Conservation (phyloP, 768 basidiomycete genomes). For the Tremella mesenterica region DNA sequence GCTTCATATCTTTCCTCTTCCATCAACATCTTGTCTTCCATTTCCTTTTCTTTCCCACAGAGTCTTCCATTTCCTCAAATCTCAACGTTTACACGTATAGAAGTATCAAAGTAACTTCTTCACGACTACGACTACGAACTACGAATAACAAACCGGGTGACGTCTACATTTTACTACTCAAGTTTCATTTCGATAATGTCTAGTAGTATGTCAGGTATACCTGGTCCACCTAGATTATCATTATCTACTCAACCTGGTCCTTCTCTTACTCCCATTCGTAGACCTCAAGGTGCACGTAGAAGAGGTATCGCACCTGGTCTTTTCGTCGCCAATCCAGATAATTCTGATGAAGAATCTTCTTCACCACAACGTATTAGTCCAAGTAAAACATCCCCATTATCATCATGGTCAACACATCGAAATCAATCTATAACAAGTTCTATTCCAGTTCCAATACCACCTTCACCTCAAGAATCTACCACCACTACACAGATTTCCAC, state of each 20-base stretch:
- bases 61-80: too few relatives aligned
- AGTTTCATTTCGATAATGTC: too few relatives aligned
- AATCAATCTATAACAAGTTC: slow-evolving; percentile 15
- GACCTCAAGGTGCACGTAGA: slow-evolving; percentile 23
- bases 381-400: slow-evolving; percentile 17
- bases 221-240: slow-evolving; percentile 8
- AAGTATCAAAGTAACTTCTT: too few relatives aligned
- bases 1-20: too few relatives aligned
- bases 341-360: slow-evolving; percentile 28
- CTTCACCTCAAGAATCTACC: background rate
- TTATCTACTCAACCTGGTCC: slow-evolving; percentile 6
- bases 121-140: too few relatives aligned
- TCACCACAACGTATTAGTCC: slow-evolving; percentile 1
- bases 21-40: too few relatives aligned
- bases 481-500: too few relatives aligned
- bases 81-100: too few relatives aligned
- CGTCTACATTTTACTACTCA: too few relatives aligned
- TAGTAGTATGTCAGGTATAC: background rate
- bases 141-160: too few relatives aligned
- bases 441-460: slow-evolving; percentile 2
- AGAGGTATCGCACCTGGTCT: slow-evolving; percentile 21
- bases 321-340: slow-evolving; percentile 36
- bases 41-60: too few relatives aligned
- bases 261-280: slow-evolving; percentile 10
- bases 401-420: slow-evolving; percentile 20